Conservation (phyloP, 1,139 yeast species). For the Candida glucosophila region DNA sequence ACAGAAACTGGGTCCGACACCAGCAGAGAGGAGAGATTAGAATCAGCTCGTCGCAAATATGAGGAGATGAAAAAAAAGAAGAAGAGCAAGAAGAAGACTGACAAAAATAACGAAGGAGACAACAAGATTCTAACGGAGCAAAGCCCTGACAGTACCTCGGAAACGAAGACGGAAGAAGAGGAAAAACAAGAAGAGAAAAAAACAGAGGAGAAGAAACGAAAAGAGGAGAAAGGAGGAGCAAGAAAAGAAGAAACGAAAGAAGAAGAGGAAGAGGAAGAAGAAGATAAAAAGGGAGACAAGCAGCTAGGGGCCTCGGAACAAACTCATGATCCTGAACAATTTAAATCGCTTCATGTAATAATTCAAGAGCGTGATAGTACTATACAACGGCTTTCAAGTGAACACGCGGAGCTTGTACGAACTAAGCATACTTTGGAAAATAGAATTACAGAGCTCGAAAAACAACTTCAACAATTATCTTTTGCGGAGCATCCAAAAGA, state of each 20-base stretch:
- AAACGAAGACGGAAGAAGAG: slow-evolving; percentile 5
- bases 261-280: slow-evolving; percentile 4
- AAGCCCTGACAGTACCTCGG: slow-evolving; percentile 5
- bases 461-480: neutral
- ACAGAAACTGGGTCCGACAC: too few species aligned
- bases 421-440: neutral
- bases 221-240: slow-evolving; percentile 3
- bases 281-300: neutral
- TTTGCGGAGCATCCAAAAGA: neutral
- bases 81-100: slow-evolving; percentile 35
- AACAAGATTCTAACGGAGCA: slow-evolving; percentile 7
- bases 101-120: slow-evolving; percentile 19
- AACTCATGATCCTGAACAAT: slow-evolving; percentile 1
- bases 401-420: neutral
- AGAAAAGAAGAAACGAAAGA: slow-evolving; percentile 2
- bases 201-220: slow-evolving; percentile 4
- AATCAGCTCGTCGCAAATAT: slow-evolving; percentile 55
- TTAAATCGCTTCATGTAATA: too few species aligned
- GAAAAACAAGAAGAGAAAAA: slow-evolving; percentile 2
- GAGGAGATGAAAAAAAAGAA: slow-evolving; percentile 59
- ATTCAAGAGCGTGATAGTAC: too few species aligned
- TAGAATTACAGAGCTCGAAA: neutral
- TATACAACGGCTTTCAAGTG: too few species aligned
- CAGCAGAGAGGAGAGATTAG: slow-evolving; percentile 44
- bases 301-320: slow-evolving; percentile 1